These are phyloP conservation scores for Adiantum capillusveneris DNA, from an alignment of 75 land plant species.

Conservation along the genomic window DNA sequence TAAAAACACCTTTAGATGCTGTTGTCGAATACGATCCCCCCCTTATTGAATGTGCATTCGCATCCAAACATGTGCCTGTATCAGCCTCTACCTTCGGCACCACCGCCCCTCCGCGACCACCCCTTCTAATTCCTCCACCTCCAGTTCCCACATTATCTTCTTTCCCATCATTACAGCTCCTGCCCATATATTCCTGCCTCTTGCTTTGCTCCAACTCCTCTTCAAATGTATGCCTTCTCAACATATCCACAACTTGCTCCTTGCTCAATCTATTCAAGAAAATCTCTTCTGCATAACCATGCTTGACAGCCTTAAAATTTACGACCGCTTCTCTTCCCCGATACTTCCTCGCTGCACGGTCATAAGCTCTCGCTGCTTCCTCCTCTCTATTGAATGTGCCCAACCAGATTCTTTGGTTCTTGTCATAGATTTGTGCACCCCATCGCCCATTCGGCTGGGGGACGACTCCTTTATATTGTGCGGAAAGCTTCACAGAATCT, in stretches of 20 bases:
- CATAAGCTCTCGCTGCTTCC: conserved; percentile 75
- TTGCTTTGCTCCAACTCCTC: conserved; percentile 78
- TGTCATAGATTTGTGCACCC: conserved; percentile 95
- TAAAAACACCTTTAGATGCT: neutral
- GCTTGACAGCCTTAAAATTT: conserved; percentile 47
- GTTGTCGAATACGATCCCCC: neutral
- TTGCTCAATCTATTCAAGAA: conserved; percentile 53
- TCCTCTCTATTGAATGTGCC: conserved; percentile 82
- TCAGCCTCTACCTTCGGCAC: too few species aligned
- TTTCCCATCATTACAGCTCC: neutral
- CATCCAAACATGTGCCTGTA: too few species aligned
- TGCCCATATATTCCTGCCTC: conserved; percentile 2
- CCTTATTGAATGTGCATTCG: too few species aligned
- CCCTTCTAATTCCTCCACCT: too few species aligned
- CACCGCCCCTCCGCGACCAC: too few species aligned
- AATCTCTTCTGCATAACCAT: conserved; percentile 20
- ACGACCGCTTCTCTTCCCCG: conserved; percentile 76
- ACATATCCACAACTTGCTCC: conserved; percentile 83
- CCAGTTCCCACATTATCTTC: too few species aligned
- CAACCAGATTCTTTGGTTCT: conserved; percentile 80
- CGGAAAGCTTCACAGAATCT: conserved; percentile 46
- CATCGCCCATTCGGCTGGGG: conserved; percentile 93
- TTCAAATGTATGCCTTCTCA: conserved; percentile 62
- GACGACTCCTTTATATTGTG: conserved; percentile 78
- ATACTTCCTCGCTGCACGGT: conserved; percentile 64